phyloP scores from a whole-genome alignment of 148 eudicot genomes.

The Pharnaceum exiguum region DNA sequence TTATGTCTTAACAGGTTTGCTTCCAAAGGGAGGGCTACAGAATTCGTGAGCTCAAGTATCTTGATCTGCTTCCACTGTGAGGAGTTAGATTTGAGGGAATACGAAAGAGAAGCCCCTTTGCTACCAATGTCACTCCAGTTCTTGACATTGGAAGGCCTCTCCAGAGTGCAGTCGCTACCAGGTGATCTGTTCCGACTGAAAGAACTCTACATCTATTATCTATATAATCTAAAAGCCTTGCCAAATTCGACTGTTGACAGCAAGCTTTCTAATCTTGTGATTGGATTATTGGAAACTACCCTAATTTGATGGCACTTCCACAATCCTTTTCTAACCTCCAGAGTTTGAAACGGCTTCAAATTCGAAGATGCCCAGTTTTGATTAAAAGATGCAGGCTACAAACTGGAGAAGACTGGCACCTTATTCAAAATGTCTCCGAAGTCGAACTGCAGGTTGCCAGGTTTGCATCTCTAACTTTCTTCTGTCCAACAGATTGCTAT shows the following conservation, averaged over 20 bases:
- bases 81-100: too few relatives aligned
- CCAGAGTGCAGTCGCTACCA: not conserved
- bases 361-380: not conserved
- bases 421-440: slow-evolving; percentile 3
- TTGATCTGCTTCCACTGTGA: too few relatives aligned
- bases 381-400: not conserved
- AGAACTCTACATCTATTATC: not conserved
- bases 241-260: not conserved
- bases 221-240: not conserved
- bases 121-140: too few relatives aligned
- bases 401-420: slow-evolving; percentile 5
- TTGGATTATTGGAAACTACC: not conserved
- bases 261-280: not conserved
- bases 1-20: too few relatives aligned
- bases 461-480: too few relatives aligned
- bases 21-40: too few relatives aligned
- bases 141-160: not conserved
- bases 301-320: not conserved
- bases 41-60: too few relatives aligned
- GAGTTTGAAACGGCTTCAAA: not conserved
- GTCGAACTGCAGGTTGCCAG: too few relatives aligned
- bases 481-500: too few relatives aligned
- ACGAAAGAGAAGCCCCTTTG: too few relatives aligned
- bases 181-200: not conserved
- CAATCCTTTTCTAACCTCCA: not conserved